Evolutionary conservation across 2,329 filamentous ascomycete species (phyloP).

Genomic region (Colletotrichum aenigma): DNA sequence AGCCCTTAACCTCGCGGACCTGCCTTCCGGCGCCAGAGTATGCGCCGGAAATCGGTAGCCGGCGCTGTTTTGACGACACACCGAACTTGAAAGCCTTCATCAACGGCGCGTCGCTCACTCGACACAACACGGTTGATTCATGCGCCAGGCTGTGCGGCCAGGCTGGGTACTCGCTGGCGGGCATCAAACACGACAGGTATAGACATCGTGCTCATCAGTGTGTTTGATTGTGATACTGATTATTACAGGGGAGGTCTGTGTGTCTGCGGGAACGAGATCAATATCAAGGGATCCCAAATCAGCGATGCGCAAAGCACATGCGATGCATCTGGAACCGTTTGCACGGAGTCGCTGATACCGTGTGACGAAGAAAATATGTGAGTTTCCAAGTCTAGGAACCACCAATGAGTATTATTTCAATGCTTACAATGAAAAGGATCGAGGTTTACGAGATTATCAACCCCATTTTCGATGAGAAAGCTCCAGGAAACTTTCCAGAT

Average conservation of each 20-base stretch:
- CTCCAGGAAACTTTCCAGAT: conserved; percentile 22
- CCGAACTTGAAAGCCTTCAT: not conserved
- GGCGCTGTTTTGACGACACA: not conserved
- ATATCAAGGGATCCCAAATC: not conserved
- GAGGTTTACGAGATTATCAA: not conserved
- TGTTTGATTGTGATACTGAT: not conserved
- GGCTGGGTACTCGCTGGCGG: not conserved
- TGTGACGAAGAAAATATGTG: not conserved
- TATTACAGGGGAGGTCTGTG: not conserved
- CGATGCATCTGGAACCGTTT: not conserved
- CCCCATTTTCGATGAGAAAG: not conserved
- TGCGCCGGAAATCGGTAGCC: not conserved
- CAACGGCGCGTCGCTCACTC: not conserved
- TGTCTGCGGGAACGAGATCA: not conserved
- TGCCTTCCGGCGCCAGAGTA: not conserved
- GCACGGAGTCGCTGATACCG: not conserved
- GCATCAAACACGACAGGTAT: not conserved
- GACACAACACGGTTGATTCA: not conserved
- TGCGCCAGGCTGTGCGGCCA: not conserved
- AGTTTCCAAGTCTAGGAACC: not conserved
- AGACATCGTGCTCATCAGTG: rapidly evolving
- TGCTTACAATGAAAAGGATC: not conserved
- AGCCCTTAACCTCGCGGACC: not conserved
- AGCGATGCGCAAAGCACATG: not conserved
- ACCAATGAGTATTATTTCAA: not conserved